A percentile compares a stretch with the other conserved stretches of the same genome.
phyloP scores from a whole-genome alignment of 805 yeast species.

The Lachancea fermentati region DNA sequence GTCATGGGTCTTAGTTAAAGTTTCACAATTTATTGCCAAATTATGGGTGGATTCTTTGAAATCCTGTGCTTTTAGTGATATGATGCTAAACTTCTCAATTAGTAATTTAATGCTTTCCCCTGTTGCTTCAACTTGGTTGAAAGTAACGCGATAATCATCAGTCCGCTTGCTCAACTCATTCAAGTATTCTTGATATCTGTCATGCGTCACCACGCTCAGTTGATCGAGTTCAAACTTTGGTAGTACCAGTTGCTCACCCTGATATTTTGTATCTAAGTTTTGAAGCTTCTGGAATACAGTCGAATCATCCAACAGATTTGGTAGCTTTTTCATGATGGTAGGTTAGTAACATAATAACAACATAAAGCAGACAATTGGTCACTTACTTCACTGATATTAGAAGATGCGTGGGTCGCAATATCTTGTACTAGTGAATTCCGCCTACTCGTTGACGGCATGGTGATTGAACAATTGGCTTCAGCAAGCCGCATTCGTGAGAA shows the following conservation, averaged over 20 bases:
- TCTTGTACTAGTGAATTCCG: conserved; percentile 57
- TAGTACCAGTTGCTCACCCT: background rate
- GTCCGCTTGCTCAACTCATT: conserved; percentile 27
- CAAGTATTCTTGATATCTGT: conserved; percentile 16
- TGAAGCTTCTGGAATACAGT: conserved; percentile 4
- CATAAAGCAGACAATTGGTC: background rate
- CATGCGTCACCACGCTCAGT: conserved; percentile 13
- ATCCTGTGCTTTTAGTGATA: conserved; percentile 27
- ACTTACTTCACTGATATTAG: conserved; percentile 1
- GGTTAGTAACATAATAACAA: background rate
- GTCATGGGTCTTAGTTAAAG: conserved; percentile 47
- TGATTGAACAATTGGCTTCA: too few species aligned
- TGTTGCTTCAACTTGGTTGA: conserved; percentile 35
- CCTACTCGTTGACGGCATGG: conserved; percentile 37
- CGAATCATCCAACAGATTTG: conserved; percentile 2
- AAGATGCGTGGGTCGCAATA: conserved; percentile 43
- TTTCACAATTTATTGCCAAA: conserved; percentile 41
- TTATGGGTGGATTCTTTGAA: conserved; percentile 43
- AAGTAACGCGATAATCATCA: conserved; percentile 36
- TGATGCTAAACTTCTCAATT: conserved; percentile 30
- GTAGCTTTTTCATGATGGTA: background rate
- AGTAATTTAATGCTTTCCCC: conserved; percentile 27
- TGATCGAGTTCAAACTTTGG: background rate
- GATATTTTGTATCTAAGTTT: background rate
- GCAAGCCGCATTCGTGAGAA: too few species aligned